Evolutionary conservation across 495 filamentous ascomycete genomes (phyloP).

Genomic region (Haplographium delicatum): DNA sequence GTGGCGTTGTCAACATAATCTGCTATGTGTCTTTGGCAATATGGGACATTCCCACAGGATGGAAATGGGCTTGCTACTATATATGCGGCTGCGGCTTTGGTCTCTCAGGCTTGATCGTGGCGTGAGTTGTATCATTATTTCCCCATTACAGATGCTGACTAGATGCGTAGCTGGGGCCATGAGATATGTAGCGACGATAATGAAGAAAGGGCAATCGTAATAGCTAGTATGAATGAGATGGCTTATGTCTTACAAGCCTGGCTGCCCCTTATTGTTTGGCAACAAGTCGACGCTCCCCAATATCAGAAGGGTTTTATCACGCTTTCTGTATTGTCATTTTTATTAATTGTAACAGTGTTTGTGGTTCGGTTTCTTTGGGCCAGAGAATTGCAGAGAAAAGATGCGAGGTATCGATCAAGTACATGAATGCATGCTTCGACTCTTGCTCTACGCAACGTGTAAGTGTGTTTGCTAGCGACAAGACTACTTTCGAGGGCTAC

Average conservation of each 20-base stretch:
- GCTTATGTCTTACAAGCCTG: conserved; percentile 21
- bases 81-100: conserved; percentile 3
- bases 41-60: conserved; percentile 28
- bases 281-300: conserved; percentile 44
- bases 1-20: conserved; percentile 31
- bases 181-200: neutral
- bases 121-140: neutral
- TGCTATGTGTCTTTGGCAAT: neutral
- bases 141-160: neutral
- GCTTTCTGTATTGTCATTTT: conserved; percentile 23
- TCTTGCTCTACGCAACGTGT: too few relatives aligned
- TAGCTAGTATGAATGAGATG: neutral
- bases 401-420: too few relatives aligned
- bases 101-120: conserved; percentile 23
- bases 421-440: too few relatives aligned
- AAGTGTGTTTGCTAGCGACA: too few relatives aligned
- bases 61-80: conserved; percentile 21
- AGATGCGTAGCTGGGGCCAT: neutral
- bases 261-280: conserved; percentile 46
- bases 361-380: conserved; percentile 2
- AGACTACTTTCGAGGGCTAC: too few relatives aligned
- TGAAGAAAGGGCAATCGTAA: neutral
- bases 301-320: conserved; percentile 47
- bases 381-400: conserved; percentile 4
- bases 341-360: conserved; percentile 2